Conservation (phyloP, 2,329 filamentous ascomycete species). For the Ascochyta rabiei region DNA sequence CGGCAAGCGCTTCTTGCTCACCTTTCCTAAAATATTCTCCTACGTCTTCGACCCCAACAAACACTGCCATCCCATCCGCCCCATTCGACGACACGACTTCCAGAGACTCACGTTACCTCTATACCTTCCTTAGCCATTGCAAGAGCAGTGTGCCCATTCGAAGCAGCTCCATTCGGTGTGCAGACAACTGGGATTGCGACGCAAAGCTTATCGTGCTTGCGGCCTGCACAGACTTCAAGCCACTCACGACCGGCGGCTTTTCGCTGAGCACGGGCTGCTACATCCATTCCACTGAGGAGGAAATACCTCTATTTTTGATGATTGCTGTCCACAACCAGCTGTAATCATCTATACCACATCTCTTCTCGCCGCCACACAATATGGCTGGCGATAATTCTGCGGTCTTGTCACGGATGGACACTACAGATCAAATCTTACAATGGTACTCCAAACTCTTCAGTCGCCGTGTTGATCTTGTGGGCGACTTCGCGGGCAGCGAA, state of each 20-base stretch:
- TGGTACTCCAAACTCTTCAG: slow-evolving; percentile 47
- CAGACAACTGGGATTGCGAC: slow-evolving; percentile 9
- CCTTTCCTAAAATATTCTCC: slow-evolving; percentile 17
- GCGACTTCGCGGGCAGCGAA: slow-evolving; percentile 77
- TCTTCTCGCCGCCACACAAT: slow-evolving; percentile 9
- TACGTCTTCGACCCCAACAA: slow-evolving; percentile 14
- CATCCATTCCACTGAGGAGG: slow-evolving; percentile 8
- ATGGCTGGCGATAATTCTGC: slow-evolving; percentile 30
- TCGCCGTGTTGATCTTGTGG: slow-evolving; percentile 61
- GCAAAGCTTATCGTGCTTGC: slow-evolving; percentile 19
- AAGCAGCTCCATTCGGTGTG: slow-evolving; percentile 2
- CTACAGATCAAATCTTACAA: slow-evolving; percentile 33
- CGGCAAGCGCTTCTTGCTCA: slow-evolving; percentile 1
- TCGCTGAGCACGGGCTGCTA: slow-evolving; percentile 16
- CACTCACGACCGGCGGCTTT: slow-evolving; percentile 8
- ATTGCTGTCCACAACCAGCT: slow-evolving; percentile 12
- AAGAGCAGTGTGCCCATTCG: slow-evolving; percentile 2
- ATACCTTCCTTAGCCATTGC: neutral
- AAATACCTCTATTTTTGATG: slow-evolving; percentile 11
- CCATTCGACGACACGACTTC: slow-evolving; percentile 4
- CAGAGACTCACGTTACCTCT: slow-evolving; percentile 2
- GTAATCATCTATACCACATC: slow-evolving; percentile 5
- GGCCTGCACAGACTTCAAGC: slow-evolving; percentile 23
- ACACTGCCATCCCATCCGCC: slow-evolving; percentile 3
- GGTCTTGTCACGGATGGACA: slow-evolving; percentile 20